Percentiles rank a stretch among this genome's conserved stretches.
Conservation (phyloP, 2,329 filamentous ascomycete species). For the Fusarium sp. region DNA sequence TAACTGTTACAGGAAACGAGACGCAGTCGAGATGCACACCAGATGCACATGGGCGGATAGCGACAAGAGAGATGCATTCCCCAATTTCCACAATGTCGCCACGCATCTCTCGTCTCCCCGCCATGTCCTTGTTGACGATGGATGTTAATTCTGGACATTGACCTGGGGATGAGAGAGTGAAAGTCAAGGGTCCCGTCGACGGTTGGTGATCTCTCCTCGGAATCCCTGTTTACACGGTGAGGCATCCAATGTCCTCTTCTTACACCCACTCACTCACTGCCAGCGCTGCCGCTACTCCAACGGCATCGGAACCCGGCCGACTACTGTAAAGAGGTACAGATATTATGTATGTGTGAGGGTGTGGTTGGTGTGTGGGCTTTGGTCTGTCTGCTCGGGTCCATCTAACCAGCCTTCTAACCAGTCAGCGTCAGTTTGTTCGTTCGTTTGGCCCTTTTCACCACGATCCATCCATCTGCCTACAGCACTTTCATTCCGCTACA, state of each 20-base stretch:
- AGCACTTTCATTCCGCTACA: constrained; percentile 13
- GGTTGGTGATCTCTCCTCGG: constrained; percentile 19
- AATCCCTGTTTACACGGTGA: constrained; percentile 36
- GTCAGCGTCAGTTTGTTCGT: constrained; percentile 37
- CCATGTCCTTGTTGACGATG: constrained; percentile 11
- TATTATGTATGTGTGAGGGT: constrained; percentile 38
- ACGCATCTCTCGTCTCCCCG: constrained; percentile 4
- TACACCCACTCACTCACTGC: constrained; percentile 26
- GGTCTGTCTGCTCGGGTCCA: constrained; percentile 40
- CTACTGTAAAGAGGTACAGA: constrained; percentile 25
- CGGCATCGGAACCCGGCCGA: constrained; percentile 41
- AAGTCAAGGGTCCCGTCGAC: constrained; percentile 17
- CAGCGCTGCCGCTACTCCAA: constrained; percentile 36
- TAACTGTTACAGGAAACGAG: constrained; percentile 13
- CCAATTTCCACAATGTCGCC: constrained; percentile 17
- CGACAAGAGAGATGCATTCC: constrained; percentile 23
- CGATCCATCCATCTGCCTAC: constrained; percentile 29
- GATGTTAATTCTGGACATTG: constrained; percentile 14
- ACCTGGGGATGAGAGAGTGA: constrained; percentile 1
- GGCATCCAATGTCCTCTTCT: constrained; percentile 19
- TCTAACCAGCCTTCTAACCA: constrained; percentile 35
- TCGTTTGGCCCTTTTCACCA: constrained; percentile 35
- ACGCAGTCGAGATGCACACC: constrained; percentile 21
- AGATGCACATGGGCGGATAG: constrained; percentile 36
- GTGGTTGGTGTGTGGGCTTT: constrained; percentile 39